phyloP scores from a whole-genome alignment of 148 eudicot species.

The Simmondsia chinensis region DNA sequence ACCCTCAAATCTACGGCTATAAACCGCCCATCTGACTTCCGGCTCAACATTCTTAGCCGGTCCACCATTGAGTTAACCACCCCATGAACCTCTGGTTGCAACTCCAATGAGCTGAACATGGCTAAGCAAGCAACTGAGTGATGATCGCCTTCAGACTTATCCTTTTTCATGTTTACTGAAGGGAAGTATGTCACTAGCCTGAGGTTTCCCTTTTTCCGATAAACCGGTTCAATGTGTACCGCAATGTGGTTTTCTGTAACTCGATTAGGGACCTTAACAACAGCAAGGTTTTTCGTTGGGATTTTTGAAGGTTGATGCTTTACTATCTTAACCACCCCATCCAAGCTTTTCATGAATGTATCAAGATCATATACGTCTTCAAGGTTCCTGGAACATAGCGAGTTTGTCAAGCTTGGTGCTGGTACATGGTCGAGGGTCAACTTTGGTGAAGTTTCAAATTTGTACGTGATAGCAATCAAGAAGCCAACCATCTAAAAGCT shows the following conservation, averaged over 20 bases:
- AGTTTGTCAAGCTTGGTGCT: not conserved
- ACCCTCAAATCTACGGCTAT: slow-evolving; percentile 83
- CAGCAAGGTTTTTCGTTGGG: slow-evolving; percentile 56
- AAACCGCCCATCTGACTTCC: slow-evolving; percentile 70
- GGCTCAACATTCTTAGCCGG: slow-evolving; percentile 65
- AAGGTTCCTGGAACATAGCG: slow-evolving; percentile 51
- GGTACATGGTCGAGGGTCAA: too few relatives aligned
- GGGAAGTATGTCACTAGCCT: slow-evolving; percentile 87
- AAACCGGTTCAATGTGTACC: slow-evolving; percentile 52
- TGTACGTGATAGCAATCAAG: too few relatives aligned
- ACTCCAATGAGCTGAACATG: slow-evolving; percentile 79
- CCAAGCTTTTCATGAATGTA: slow-evolving; percentile 59
- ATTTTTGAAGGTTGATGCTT: slow-evolving; percentile 45
- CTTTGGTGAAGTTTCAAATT: too few relatives aligned
- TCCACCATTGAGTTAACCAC: slow-evolving; percentile 84
- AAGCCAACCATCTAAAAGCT: too few relatives aligned
- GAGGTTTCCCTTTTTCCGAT: slow-evolving; percentile 59
- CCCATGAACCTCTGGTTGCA: slow-evolving; percentile 63
- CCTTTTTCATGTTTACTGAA: slow-evolving; percentile 70
- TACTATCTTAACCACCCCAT: slow-evolving; percentile 80
- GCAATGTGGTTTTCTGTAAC: slow-evolving; percentile 66
- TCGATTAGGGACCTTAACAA: slow-evolving; percentile 76
- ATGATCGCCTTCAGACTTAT: slow-evolving; percentile 18
- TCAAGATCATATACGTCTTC: slow-evolving; percentile 73
- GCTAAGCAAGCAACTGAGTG: slow-evolving; percentile 69